These are phyloP conservation scores for Amoebophrya sp. DNA, from an alignment of 169 alveolate genomes.

Conservation along the genomic window DNA sequence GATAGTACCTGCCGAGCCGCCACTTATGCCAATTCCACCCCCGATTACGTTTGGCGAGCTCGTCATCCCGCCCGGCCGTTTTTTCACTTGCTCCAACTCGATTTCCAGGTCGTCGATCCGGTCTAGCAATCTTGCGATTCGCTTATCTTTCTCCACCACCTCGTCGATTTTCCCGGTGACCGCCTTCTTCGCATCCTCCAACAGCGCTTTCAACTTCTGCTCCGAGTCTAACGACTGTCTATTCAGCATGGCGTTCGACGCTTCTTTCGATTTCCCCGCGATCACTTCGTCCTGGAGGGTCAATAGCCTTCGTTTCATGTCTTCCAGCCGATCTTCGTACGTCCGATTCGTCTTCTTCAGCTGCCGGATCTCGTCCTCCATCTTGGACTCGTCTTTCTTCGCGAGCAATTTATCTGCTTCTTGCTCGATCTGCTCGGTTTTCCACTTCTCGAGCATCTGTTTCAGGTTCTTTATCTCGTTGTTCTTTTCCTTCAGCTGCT, in stretches of 20 bases:
- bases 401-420: neutral
- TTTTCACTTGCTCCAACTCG: neutral
- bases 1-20: neutral
- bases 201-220: neutral
- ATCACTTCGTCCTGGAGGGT: neutral
- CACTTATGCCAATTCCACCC: too few relatives aligned
- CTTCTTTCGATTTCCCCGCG: neutral
- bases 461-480: neutral
- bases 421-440: neutral
- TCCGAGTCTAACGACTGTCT: neutral
- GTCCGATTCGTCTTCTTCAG: neutral
- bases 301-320: neutral
- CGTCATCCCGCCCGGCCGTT: neutral
- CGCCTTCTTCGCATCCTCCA: neutral
- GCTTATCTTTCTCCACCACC: neutral
- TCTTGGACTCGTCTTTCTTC: neutral
- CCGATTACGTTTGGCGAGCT: too few relatives aligned
- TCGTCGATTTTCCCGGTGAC: neutral
- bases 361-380: neutral
- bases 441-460: neutral
- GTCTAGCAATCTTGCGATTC: neutral
- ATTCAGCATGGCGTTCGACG: neutral
- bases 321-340: slow-evolving; percentile 16
- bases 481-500: slow-evolving; percentile 13
- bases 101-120: neutral